A percentile compares a stretch with the other conserved stretches of the same genome.
Conservation (phyloP, 441 rosid species). For the Isatis lusitanica region DNA sequence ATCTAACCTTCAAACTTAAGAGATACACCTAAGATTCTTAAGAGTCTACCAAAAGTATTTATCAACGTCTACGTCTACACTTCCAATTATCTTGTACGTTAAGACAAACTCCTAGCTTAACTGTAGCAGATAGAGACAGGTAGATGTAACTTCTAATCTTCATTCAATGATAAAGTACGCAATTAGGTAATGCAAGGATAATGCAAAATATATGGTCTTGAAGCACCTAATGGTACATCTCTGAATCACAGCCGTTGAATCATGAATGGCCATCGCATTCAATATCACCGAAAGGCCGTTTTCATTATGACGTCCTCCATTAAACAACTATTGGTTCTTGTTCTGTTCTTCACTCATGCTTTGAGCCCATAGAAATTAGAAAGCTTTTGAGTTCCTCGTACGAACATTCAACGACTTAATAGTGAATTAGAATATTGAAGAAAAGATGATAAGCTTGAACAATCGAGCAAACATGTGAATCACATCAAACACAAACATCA, state of each 20-base stretch:
- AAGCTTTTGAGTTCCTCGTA: constrained; percentile 4
- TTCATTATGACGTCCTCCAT: constrained; percentile 19
- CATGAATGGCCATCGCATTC: constrained; percentile 26
- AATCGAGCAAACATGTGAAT: neutral
- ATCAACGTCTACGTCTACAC: constrained; percentile 24
- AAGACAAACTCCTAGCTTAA: constrained; percentile 21
- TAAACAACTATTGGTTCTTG: constrained; percentile 9
- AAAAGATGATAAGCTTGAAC: neutral
- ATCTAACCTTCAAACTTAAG: constrained; percentile 35
- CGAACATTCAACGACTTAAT: neutral
- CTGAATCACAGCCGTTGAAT: constrained; percentile 32
- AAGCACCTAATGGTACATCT: neutral
- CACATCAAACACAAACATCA: constrained; percentile 3
- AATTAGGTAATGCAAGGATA: constrained; percentile 26
- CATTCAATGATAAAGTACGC: constrained; percentile 9
- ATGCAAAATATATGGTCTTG: constrained; percentile 29
- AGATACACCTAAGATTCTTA: constrained; percentile 40
- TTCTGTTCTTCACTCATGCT: constrained; percentile 9
- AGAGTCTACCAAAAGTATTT: constrained; percentile 17
- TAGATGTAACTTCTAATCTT: constrained; percentile 39
- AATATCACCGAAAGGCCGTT: constrained; percentile 11
- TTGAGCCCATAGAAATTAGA: neutral
- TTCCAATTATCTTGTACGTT: constrained; percentile 33
- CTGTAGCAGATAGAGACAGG: constrained; percentile 41
- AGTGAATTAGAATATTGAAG: neutral